Conservation (phyloP, 169 alveolate genomes). For the Cryptosporidium sp. region DNA sequence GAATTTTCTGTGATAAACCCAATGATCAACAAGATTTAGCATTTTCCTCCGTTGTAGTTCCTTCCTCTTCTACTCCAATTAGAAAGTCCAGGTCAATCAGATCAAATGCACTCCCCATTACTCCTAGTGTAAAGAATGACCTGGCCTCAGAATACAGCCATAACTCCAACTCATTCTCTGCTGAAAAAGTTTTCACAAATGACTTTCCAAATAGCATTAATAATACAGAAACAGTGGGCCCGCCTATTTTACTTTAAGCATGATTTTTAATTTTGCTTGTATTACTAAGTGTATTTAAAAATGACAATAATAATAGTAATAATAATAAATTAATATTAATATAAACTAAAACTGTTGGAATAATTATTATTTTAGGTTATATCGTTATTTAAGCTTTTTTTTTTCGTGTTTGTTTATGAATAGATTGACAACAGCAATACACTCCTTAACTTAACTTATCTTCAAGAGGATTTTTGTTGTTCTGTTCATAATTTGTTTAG, state of each 20-base stretch:
- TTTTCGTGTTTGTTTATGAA: too few relatives aligned
- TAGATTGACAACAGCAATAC: too few relatives aligned
- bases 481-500: background rate
- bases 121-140: background rate
- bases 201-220: background rate
- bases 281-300: background rate
- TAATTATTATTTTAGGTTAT: background rate
- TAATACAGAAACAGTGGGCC: slow-evolving; percentile 20
- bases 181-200: background rate
- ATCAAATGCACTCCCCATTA: background rate
- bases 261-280: background rate
- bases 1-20: slow-evolving; percentile 42
- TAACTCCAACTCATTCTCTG: background rate
- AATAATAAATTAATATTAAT: background rate
- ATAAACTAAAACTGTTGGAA: background rate
- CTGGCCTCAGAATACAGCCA: background rate
- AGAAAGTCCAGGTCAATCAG: slow-evolving; percentile 38
- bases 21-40: slow-evolving; percentile 21
- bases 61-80: slow-evolving; percentile 66
- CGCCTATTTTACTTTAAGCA: slow-evolving; percentile 52
- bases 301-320: too few relatives aligned
- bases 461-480: background rate
- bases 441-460: too few relatives aligned
- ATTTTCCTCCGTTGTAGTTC: slow-evolving; percentile 54
- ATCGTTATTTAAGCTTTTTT: background rate